Base-by-base conservation (phyloP, 768 basidiomycete species). In the Lactarius trivialis region DNA sequence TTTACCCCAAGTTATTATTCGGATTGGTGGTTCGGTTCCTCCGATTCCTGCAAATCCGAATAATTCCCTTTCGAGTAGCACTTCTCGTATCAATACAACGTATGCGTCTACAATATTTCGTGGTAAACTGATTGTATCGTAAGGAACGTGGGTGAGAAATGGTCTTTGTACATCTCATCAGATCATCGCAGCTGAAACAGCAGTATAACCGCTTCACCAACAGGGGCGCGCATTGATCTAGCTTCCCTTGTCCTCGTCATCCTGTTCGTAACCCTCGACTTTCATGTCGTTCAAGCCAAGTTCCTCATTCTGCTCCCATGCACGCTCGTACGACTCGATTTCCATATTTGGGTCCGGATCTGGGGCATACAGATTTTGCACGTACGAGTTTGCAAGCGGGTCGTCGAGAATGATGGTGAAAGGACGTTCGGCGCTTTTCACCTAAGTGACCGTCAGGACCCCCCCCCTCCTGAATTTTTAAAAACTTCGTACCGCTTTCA, bases 301-400 rank as follows among this genome's bases (percentile, higher is more conserved):
- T 55, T 93, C 92, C 71, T 98, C 97, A 68, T 99, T 94, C 77
- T 99, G 93, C 49, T 92, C 83, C 77, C 82, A 90, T 4, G 85
- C 84, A 54, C 97, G 79, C 43, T 94, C 90, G 70, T 98, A 99
- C 60, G 73, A 71, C 71, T 89, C 91, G 56, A 90, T 81, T 33
- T 73, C 78, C 90, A 99, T 92, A 70, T 94, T 93, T 1, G 96
- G 96, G 71, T 98, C 96, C 0, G 91, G 86, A 71, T 99, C 96
- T 4, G 97, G 97, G 0, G 97, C 96, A 71, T 96, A 98, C n/a
- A 95, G 69, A 72, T 93, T 97, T 73, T 99, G 97, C 50, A 99
- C 77, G 71, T 98, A 95, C 2, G 93, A 95, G 73, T 98, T 98
- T 15, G 92, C 88, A 21, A 98, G 78, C 3, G 97, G 97, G 71